Evolutionary conservation across 2,329 filamentous ascomycete genomes (phyloP).

Genomic region (Neospermospora avenae): DNA sequence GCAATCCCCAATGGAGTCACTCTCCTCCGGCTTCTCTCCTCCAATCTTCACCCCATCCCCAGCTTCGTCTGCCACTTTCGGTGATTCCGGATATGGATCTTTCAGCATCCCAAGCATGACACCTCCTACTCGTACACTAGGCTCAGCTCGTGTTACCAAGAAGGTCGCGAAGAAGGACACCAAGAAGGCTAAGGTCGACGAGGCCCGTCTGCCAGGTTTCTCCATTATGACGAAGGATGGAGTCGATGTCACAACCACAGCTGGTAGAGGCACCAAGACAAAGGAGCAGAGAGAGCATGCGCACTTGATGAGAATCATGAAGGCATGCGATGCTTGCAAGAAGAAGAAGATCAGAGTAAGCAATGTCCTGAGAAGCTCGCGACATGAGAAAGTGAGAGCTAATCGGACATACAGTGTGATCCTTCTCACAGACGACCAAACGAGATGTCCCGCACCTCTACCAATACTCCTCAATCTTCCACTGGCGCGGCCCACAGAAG

Average conservation of each 20-base stretch:
- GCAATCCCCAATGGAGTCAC: constrained; percentile 26
- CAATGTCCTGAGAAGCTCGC: background rate
- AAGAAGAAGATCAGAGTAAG: constrained; percentile 56
- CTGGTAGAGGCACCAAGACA: constrained; percentile 61
- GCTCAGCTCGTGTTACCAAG: constrained; percentile 26
- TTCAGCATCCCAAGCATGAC: constrained; percentile 24
- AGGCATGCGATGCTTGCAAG: constrained; percentile 61
- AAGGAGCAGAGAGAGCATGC: constrained; percentile 67
- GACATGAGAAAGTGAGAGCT: background rate
- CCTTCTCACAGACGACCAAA: constrained; percentile 30
- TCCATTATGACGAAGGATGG: constrained; percentile 65
- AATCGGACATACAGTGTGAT: constrained; percentile 29
- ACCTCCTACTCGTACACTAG: constrained; percentile 15
- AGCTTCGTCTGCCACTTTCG: constrained; percentile 45
- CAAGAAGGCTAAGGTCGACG: constrained; percentile 27
- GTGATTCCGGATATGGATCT: constrained; percentile 28
- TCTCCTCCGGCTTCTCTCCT: constrained; percentile 54
- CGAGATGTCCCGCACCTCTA: constrained; percentile 27
- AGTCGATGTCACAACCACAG: constrained; percentile 58
- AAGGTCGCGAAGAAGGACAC: constrained; percentile 29
- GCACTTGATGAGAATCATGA: constrained; percentile 63
- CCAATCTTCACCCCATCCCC: constrained; percentile 38
- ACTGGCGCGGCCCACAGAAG: constrained; percentile 6
- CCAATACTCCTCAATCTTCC: constrained; percentile 22
- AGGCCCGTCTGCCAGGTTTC: constrained; percentile 53